Evolutionary conservation across 2,329 filamentous ascomycete genomes (phyloP).

Genomic region (Epichloe gansuensis): DNA sequence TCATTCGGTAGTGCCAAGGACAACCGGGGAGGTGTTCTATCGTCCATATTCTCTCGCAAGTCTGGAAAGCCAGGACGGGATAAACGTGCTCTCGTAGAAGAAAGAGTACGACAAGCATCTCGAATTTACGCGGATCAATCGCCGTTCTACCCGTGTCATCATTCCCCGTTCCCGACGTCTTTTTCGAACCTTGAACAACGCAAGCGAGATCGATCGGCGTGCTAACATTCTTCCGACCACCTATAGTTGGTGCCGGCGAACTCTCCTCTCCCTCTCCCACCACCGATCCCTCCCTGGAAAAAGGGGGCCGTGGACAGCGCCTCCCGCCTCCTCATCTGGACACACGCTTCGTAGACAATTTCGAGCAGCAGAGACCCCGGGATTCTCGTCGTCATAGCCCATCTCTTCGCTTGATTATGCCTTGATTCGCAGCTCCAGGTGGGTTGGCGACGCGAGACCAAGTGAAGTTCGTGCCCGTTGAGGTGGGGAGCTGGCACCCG

Average conservation of each 20-base stretch:
- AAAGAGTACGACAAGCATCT: too few relatives aligned
- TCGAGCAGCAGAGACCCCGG: constrained; percentile 12
- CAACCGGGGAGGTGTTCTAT: too few relatives aligned
- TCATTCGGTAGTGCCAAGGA: too few relatives aligned
- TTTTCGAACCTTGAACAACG: too few relatives aligned
- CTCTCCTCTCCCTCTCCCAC: constrained; percentile 11
- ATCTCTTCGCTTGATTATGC: constrained; percentile 12
- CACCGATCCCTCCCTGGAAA: constrained; percentile 11
- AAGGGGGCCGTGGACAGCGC: constrained; percentile 7
- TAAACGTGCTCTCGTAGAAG: too few relatives aligned
- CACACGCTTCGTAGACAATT: constrained; percentile 9
- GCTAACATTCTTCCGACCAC: too few relatives aligned
- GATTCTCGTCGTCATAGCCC: constrained; percentile 12
- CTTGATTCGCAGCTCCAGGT: constrained; percentile 10
- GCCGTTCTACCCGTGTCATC: too few relatives aligned
- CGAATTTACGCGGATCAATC: too few relatives aligned
- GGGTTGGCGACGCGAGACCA: constrained; percentile 10
- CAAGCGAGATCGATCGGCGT: too few relatives aligned
- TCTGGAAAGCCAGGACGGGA: too few relatives aligned
- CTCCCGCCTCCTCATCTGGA: constrained; percentile 8
- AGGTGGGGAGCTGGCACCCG: constrained; percentile 2
- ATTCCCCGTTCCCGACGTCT: too few relatives aligned
- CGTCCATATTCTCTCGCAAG: too few relatives aligned
- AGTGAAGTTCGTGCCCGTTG: constrained; percentile 11
- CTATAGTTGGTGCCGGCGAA: background rate